Base-by-base conservation (phyloP, 768 basidiomycete genomes). In the Lactifluus hygrophoroides region DNA sequence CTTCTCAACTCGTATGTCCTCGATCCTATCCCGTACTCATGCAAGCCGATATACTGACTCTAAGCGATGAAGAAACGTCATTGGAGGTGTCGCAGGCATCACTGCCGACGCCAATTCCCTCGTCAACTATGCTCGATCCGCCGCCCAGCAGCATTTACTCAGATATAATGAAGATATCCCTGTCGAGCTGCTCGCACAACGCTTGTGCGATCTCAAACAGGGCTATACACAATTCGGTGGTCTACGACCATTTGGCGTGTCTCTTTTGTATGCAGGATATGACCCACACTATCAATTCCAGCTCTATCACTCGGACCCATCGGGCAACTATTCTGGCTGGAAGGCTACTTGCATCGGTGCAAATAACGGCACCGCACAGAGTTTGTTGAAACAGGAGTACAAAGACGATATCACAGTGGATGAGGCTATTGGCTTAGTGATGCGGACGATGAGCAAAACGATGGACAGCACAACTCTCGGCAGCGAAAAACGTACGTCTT, bases 261-360 rank as follows among this genome's bases (percentile, higher is more conserved):
- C 95, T 37, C 77, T 99, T 44, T 81, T 99, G 37, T 98, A 98
- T 65, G 94, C 95, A 10, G 96, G 96, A 47, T 94, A 92, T 70
- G 96, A 99, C 75, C 85, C 92, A 47, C 89, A 96, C 70, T 93
- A 97, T 73, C 75, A 84, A 57, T 96, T 98, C 81, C 96, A 99
- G 70, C 82, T 99, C 23, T 99, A 98, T 76, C 94, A 96, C 71
- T 94, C 92, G 7, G 96, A 98, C 70, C 96, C 95, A 2, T 95
- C 93, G 45, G 96, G 96, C 11, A 99, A 98, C 74, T 99, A 97
- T 73, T 90, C 88, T 0, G 95, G 95, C 13, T 97, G 94, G 88
- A 98, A 97, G 73, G 96, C 95, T 43, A 96, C 94, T 13, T 96
- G 92, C 71, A 92, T 99, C 65, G 95, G 96, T n/a, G 90, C 94